Evolutionary conservation across 2,329 filamentous ascomycete species (phyloP).

Genomic region (Amylocarpus encephaloides): DNA sequence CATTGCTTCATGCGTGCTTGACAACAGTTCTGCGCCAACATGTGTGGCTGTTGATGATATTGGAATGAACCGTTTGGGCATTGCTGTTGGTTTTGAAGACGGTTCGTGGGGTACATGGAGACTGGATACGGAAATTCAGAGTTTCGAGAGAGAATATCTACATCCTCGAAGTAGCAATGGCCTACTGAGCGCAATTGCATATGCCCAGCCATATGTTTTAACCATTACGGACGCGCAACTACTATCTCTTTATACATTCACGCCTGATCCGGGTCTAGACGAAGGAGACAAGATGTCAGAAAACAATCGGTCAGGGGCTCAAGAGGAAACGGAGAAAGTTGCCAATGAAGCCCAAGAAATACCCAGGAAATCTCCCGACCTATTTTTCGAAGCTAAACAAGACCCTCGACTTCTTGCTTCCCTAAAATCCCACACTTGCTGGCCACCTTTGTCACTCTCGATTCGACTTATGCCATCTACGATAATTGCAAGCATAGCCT

Average conservation of each 20-base stretch:
- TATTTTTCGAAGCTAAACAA: background rate
- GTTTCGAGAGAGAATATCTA: constrained; percentile 16
- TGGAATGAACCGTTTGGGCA: constrained; percentile 43
- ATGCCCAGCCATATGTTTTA: constrained; percentile 68
- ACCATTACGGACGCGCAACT: constrained; percentile 70
- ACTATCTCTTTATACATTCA: constrained; percentile 69
- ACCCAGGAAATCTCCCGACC: background rate
- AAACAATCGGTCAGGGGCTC: background rate
- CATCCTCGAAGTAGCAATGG: constrained; percentile 27
- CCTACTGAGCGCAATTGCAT: constrained; percentile 62
- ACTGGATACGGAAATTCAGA: constrained; percentile 41
- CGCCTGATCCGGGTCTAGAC: constrained; percentile 14
- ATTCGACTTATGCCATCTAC: constrained; percentile 60
- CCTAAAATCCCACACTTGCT: constrained; percentile 72
- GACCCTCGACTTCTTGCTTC: constrained; percentile 58
- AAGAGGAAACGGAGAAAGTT: background rate
- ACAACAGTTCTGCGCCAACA: constrained; percentile 41
- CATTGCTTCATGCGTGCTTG: constrained; percentile 45
- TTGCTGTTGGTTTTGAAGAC: constrained; percentile 64
- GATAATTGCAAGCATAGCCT: constrained; percentile 78
- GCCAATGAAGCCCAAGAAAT: background rate
- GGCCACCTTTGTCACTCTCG: constrained; percentile 74
- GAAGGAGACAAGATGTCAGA: constrained; percentile 2
- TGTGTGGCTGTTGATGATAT: constrained; percentile 58
- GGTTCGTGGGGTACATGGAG: constrained; percentile 67